Conservation (phyloP, 805 yeast genomes). For the Wickerhamiella kazuoi region DNA sequence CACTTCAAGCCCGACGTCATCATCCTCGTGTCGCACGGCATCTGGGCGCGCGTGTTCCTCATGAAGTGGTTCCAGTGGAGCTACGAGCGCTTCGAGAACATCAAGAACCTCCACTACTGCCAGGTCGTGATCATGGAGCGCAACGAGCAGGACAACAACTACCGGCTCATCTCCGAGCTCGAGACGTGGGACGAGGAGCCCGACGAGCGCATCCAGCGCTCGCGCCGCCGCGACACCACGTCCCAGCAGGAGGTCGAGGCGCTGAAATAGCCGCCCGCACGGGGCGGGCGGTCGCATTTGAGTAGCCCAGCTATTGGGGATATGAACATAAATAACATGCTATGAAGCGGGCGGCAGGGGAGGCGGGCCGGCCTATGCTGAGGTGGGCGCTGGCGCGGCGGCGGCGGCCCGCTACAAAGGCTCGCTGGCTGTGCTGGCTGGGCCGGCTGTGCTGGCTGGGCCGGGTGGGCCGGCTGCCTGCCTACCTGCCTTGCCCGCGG, state of each 20-base stretch:
- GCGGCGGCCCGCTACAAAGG: too few relatives aligned
- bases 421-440: too few relatives aligned
- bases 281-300: too few relatives aligned
- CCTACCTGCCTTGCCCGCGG: too few relatives aligned
- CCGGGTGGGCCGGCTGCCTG: too few relatives aligned
- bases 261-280: background rate
- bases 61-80: slow-evolving; percentile 94
- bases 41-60: slow-evolving; percentile 80
- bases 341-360: too few relatives aligned
- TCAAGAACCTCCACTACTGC: slow-evolving; percentile 74
- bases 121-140: slow-evolving; percentile 64
- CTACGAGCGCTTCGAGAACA: slow-evolving; percentile 70
- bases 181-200: slow-evolving; percentile 45
- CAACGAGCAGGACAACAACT: slow-evolving; percentile 29
- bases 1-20: slow-evolving; percentile 52
- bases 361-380: too few relatives aligned
- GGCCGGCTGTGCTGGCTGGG: too few relatives aligned
- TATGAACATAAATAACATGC: too few relatives aligned
- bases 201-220: background rate
- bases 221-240: background rate
- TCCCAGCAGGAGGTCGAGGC: background rate
- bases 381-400: too few relatives aligned
- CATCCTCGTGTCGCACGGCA: slow-evolving; percentile 81
- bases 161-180: slow-evolving; percentile 40
- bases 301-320: too few relatives aligned